Evolutionary conservation across 1,284 basidiomycete species (phyloP).

Genomic region (Rhodotorula sp.): DNA sequence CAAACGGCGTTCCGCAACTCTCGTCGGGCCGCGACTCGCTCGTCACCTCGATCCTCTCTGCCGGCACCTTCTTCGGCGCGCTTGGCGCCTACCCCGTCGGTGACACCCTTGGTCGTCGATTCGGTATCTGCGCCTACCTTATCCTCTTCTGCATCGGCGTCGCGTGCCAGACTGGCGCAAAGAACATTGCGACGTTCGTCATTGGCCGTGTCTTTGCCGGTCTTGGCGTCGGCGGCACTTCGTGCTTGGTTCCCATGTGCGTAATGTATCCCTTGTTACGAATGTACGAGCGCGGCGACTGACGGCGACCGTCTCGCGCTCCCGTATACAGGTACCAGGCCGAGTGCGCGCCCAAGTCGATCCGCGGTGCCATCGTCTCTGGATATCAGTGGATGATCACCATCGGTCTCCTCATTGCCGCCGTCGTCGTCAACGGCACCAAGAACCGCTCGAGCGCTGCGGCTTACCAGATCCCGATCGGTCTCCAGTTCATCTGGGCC

Average conservation of each 20-base stretch:
- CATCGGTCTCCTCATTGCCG: conserved; percentile 74
- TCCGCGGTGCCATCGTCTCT: conserved; percentile 78
- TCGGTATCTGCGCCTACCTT: conserved; percentile 33
- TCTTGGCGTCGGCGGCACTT: conserved; percentile 56
- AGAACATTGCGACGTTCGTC: conserved; percentile 41
- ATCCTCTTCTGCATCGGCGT: conserved; percentile 67
- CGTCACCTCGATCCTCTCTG: conserved; percentile 29
- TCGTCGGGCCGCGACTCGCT: conserved; percentile 17
- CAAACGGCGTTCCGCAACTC: background rate
- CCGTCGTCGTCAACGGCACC: conserved; percentile 73
- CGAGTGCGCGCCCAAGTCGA: conserved; percentile 70
- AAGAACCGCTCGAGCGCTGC: conserved; percentile 58
- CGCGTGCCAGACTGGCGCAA: conserved; percentile 56
- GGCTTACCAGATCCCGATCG: conserved; percentile 72
- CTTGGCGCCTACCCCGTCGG: conserved; percentile 53
- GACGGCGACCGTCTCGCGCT: background rate
- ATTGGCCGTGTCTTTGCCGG: conserved; percentile 68
- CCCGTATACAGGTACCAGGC: conserved; percentile 67
- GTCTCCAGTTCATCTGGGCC: conserved; percentile 56
- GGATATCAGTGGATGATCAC: conserved; percentile 47
- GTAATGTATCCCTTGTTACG: conserved; percentile 48
- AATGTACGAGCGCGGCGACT: background rate
- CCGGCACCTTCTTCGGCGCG: conserved; percentile 51
- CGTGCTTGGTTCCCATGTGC: conserved; percentile 45
- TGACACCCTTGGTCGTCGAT: conserved; percentile 56